Percentiles rank a stretch among this genome's conserved stretches.
Evolutionary conservation across 345 rosid species (phyloP).

Genomic region (Hibiscus trionum): DNA sequence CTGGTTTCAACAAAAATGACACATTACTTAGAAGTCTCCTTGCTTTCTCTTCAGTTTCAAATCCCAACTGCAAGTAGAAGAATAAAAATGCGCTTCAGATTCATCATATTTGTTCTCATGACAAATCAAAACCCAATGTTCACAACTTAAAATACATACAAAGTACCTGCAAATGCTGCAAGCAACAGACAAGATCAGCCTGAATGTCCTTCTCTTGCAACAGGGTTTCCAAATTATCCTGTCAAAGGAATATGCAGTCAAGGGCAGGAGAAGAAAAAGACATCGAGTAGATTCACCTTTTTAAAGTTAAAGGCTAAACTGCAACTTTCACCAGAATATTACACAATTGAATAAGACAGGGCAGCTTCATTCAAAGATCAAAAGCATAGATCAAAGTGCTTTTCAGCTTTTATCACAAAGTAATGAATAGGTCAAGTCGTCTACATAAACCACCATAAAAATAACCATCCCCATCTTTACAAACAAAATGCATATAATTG

Average conservation of each 20-base stretch:
- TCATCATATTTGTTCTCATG: not conserved
- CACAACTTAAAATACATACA: not conserved
- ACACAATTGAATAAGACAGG: not conserved
- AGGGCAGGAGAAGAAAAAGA: not conserved
- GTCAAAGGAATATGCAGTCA: slow-evolving; percentile 16
- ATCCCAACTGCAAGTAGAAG: slow-evolving; percentile 54
- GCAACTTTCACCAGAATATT: not conserved
- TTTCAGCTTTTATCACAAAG: not conserved
- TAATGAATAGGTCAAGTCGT: not conserved
- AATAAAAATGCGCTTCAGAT: not conserved
- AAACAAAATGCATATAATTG: not conserved
- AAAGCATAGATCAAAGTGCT: not conserved
- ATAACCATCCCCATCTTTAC: not conserved
- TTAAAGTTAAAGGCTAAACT: not conserved
- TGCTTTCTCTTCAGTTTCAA: slow-evolving; percentile 89
- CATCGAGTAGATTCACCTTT: not conserved
- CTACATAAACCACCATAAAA: not conserved
- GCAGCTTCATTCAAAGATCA: not conserved
- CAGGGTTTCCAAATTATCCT: slow-evolving; percentile 57
- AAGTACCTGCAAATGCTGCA: slow-evolving; percentile 84
- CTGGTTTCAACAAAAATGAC: slow-evolving; percentile 76
- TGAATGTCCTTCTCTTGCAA: slow-evolving; percentile 53
- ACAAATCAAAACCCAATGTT: not conserved
- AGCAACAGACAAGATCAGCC: slow-evolving; percentile 84
- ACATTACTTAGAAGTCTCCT: slow-evolving; percentile 79